These are phyloP conservation scores for Trichoderma citrinoviride DNA, from an alignment of 2,329 filamentous ascomycete genomes.

Conservation along the genomic window DNA sequence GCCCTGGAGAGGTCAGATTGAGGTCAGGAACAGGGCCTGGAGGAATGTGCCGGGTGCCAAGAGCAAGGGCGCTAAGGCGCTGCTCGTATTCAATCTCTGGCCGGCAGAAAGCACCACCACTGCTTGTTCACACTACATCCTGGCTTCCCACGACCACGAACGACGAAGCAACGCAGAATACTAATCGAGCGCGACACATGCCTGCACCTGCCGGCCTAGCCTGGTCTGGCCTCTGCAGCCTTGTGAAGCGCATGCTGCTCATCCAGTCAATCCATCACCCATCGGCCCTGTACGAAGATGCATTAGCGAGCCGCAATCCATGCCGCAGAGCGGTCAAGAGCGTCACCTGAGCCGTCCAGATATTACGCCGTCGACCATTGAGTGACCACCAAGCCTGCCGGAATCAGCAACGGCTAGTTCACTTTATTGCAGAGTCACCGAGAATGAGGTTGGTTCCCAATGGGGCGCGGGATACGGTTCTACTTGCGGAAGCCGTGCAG, in stretches of 20 bases:
- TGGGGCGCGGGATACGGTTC: neutral
- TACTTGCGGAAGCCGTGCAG: slow-evolving; percentile 1
- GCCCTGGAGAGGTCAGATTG: too few species aligned
- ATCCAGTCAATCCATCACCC: neutral
- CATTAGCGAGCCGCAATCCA: slow-evolving; percentile 7
- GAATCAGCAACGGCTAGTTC: neutral
- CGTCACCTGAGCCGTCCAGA: slow-evolving; percentile 21
- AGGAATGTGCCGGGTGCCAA: too few species aligned
- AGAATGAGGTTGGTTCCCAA: neutral
- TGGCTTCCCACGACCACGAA: neutral
- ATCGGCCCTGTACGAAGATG: neutral
- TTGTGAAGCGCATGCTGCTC: slow-evolving; percentile 6
- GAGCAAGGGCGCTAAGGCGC: too few species aligned
- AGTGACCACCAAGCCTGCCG: neutral
- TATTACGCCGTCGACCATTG: neutral
- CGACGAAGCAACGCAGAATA: neutral
- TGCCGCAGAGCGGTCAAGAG: slow-evolving; percentile 14
- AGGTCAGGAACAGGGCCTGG: too few species aligned
- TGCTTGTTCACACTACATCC: too few species aligned
- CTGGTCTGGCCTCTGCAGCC: slow-evolving; percentile 9
- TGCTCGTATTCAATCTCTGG: too few species aligned
- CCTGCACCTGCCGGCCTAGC: neutral
- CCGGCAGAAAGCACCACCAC: too few species aligned
- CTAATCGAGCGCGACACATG: neutral
- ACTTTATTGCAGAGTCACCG: neutral